Percentiles rank a stretch among this genome's conserved stretches.
Evolutionary conservation across 345 rosid species (phyloP).

Genomic region (Salix arbutifolia): DNA sequence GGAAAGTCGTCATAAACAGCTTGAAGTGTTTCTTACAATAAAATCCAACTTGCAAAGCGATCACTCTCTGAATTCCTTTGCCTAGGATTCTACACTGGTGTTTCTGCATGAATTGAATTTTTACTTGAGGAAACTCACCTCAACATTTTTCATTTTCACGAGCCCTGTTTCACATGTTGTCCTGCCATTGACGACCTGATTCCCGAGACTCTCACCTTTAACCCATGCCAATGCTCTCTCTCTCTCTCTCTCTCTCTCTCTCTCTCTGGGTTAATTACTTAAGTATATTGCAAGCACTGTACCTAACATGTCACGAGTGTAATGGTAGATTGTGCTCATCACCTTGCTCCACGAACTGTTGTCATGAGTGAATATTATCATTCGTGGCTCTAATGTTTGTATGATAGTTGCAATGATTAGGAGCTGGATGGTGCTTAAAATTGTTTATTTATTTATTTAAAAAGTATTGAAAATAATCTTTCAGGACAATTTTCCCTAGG

Average conservation of each 20-base stretch:
- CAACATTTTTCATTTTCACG: constrained; percentile 40
- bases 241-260: constrained; percentile 4
- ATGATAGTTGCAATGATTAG: not conserved
- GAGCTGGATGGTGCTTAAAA: no score
- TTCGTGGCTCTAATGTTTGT: not conserved
- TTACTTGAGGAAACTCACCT: constrained; percentile 17
- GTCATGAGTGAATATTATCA: not conserved
- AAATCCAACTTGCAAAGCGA: not conserved
- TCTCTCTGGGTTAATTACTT: not conserved
- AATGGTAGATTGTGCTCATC: not conserved
- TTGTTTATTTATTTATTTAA: no score
- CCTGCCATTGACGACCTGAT: constrained; percentile 30
- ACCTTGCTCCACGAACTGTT: not conserved
- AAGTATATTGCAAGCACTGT: not conserved
- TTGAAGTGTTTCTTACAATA: not conserved
- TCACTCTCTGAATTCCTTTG: not conserved
- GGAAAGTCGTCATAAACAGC: not conserved
- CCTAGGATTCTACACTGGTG: constrained; percentile 21
- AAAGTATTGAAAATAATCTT: no score
- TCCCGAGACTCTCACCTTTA: constrained; percentile 35
- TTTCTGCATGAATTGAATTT: constrained; percentile 5
- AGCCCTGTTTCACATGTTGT: constrained; percentile 37
- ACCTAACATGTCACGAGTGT: not conserved
- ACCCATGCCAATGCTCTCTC: constrained; percentile 26
- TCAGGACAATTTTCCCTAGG: no score